phyloP scores from a whole-genome alignment of 2,329 filamentous ascomycete genomes.

The Apiospora hydei region DNA sequence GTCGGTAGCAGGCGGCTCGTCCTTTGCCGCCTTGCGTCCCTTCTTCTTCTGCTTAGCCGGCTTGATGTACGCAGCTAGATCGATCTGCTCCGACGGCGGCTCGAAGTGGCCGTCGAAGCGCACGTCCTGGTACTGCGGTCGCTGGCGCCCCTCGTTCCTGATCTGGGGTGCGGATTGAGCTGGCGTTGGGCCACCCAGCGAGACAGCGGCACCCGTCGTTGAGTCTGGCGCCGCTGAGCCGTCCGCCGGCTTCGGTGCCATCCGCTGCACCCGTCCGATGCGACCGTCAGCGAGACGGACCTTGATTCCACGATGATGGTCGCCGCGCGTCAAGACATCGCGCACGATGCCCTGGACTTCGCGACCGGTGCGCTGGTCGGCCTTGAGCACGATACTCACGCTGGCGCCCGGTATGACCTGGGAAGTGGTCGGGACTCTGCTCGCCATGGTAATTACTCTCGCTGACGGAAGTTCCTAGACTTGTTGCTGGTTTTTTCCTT shows the following conservation, averaged over 20 bases:
- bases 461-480: not conserved
- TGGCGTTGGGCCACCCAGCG: conserved; percentile 18
- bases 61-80: conserved; percentile 60
- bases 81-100: conserved; percentile 50
- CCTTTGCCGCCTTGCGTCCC: conserved; percentile 36
- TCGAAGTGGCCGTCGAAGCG: conserved; percentile 45
- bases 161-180: conserved; percentile 18
- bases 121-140: conserved; percentile 42
- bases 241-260: conserved; percentile 47
- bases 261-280: conserved; percentile 75
- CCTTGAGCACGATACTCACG: conserved; percentile 79
- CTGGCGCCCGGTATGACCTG: conserved; percentile 66
- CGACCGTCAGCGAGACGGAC: conserved; percentile 75
- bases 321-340: conserved; percentile 73
- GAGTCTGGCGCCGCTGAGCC: conserved; percentile 12
- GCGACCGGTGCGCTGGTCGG: conserved; percentile 76
- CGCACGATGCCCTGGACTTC: conserved; percentile 72
- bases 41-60: conserved; percentile 42
- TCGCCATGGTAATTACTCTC: not conserved
- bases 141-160: conserved; percentile 26
- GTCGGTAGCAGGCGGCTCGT: conserved; percentile 29
- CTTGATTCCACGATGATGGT: conserved; percentile 82
- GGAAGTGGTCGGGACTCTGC: conserved; percentile 51
- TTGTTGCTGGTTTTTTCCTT: not conserved
- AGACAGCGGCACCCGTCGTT: not conserved